Conservation (phyloP, 228 moss, liverwort and hornwort genomes). For the Sphagnum magellanicum region DNA sequence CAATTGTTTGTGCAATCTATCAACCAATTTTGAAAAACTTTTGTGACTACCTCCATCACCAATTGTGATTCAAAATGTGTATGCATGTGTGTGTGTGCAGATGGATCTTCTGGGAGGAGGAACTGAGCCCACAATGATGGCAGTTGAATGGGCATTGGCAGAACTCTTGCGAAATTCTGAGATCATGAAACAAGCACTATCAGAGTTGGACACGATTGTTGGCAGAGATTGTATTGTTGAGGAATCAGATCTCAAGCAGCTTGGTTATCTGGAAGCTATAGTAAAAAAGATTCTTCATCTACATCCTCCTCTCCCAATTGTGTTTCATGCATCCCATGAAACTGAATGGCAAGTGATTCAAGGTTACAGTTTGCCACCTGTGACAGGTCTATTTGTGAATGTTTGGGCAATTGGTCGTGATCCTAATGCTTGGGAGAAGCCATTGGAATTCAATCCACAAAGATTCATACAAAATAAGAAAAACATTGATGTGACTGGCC, state of each 20-base stretch:
- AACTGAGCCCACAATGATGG: too few species aligned
- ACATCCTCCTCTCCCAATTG: conserved; percentile 23
- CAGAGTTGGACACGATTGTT: conserved; percentile 13
- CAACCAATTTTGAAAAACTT: too few species aligned
- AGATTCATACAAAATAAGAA: conserved; percentile 8
- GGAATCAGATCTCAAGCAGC: conserved; percentile 4
- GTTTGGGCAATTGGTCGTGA: conserved; percentile 29
- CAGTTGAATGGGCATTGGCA: too few species aligned
- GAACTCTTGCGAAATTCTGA: conserved; percentile 8
- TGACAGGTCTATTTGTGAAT: conserved; percentile 25
- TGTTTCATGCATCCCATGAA: conserved; percentile 13
- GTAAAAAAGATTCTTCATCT: conserved; percentile 27
- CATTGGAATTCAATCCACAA: conserved; percentile 14
- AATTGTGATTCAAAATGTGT: too few species aligned
- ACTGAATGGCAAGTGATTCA: conserved; percentile 4
- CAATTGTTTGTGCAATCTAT: too few species aligned
- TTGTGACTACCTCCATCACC: too few species aligned
- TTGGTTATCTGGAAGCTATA: conserved; percentile 17
- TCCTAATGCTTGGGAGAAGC: conserved; percentile 15
- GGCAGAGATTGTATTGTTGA: conserved; percentile 7
- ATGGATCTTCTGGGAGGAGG: too few species aligned
- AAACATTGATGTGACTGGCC: conserved; percentile 10
- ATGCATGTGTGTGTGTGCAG: too few species aligned
- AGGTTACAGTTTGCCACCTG: conserved; percentile 18
- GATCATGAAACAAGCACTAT: conserved; percentile 9